phyloP scores from a whole-genome alignment of 331 rosid species.

The Ulmus americana region DNA sequence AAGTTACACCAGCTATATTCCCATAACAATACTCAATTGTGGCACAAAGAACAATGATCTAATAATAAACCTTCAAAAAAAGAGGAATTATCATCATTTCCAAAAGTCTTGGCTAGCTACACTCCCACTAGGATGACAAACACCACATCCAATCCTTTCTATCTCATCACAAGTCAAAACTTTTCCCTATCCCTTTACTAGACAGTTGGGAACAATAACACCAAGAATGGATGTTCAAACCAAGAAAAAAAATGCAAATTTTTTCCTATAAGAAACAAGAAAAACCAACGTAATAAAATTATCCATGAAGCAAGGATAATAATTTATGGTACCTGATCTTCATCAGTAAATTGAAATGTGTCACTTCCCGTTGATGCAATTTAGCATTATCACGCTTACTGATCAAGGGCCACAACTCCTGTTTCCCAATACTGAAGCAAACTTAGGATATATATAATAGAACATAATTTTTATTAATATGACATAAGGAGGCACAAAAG shows the following conservation, averaged over 20 bases:
- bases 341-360: slow-evolving; percentile 52
- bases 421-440: slow-evolving; percentile 30
- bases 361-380: slow-evolving; percentile 33
- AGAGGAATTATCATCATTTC: too few relatives aligned
- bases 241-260: too few relatives aligned
- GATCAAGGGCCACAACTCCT: slow-evolving; percentile 52
- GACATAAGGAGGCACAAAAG: too few relatives aligned
- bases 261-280: neutral
- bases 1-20: neutral
- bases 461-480: neutral
- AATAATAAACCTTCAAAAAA: too few relatives aligned
- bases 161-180: too few relatives aligned
- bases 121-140: too few relatives aligned
- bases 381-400: slow-evolving; percentile 34
- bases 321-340: slow-evolving; percentile 56
- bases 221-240: too few relatives aligned
- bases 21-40: neutral
- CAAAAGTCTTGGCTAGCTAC: too few relatives aligned
- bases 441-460: neutral
- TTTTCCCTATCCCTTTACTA: too few relatives aligned
- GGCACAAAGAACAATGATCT: neutral
- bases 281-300: neutral
- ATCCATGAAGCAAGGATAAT: slow-evolving; percentile 3
- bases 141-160: too few relatives aligned
- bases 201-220: too few relatives aligned